A percentile compares a stretch with the other conserved stretches of the same genome.
Conservation (phyloP, 257 asterid species). For the Misopates orontium region DNA sequence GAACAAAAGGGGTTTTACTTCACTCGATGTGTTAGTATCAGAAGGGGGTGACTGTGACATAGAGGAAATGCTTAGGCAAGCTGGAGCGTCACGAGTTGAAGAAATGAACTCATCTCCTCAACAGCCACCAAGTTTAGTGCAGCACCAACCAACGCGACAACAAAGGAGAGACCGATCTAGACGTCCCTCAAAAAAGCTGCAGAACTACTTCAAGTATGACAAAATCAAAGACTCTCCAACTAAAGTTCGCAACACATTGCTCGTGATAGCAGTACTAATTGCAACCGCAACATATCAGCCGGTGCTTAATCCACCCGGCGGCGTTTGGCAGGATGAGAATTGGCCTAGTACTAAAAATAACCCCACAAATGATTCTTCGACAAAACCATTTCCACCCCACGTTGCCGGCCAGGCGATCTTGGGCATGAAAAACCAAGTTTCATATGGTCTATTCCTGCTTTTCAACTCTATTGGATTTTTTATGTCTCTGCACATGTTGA, state of each 20-base stretch:
- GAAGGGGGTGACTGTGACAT: constrained; percentile 48
- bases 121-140: neutral
- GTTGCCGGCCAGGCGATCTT: constrained; percentile 38
- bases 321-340: constrained; percentile 53
- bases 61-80: constrained; percentile 41
- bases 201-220: constrained; percentile 7
- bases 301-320: constrained; percentile 60
- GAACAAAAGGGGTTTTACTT: constrained; percentile 46
- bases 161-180: neutral
- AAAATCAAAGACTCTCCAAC: constrained; percentile 34
- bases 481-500: constrained; percentile 29
- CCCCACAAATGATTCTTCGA: neutral
- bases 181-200: neutral
- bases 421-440: constrained; percentile 19
- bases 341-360: neutral
- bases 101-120: neutral
- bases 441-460: constrained; percentile 25
- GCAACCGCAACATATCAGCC: constrained; percentile 56
- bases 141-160: neutral
- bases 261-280: constrained; percentile 44
- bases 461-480: constrained; percentile 40
- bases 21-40: constrained; percentile 40
- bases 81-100: constrained; percentile 26
- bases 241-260: constrained; percentile 40
- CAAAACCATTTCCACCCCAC: neutral